Percentiles rank a stretch among this genome's conserved stretches.
These are phyloP conservation scores for Citrus unshiu DNA, from an alignment of 345 rosid species.

Conservation along the genomic window DNA sequence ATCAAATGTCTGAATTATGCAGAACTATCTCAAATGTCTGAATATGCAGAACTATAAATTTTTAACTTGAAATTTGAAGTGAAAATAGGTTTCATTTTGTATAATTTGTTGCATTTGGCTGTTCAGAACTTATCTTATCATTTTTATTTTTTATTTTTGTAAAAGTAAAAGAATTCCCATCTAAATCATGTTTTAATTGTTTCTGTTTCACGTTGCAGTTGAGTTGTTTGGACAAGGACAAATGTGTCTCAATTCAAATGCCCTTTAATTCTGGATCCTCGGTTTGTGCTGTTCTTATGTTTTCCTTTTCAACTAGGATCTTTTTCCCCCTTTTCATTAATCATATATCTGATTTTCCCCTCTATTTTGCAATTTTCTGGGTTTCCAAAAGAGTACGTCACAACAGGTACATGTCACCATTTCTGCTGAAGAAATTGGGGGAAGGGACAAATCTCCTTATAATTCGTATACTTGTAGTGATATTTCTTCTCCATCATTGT, in stretches of 20 bases:
- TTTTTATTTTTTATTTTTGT: neutral
- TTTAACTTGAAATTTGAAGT: neutral
- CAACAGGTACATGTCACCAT: constrained; percentile 64
- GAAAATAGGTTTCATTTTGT: neutral
- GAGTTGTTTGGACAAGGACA: constrained; percentile 56
- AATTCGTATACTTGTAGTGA: constrained; percentile 60
- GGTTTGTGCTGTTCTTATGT: constrained; percentile 41
- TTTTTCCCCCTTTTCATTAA: no score
- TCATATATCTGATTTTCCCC: neutral
- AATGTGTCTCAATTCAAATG: constrained; percentile 65
- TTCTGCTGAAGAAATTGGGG: constrained; percentile 87
- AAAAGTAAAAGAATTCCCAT: neutral
- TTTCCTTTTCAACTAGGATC: constrained; percentile 7
- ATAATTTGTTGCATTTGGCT: neutral
- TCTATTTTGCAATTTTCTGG: constrained; percentile 5
- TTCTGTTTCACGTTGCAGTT: constrained; percentile 47
- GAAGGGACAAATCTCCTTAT: constrained; percentile 79
- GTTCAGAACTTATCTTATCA: neutral
- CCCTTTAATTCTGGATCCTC: constrained; percentile 52
- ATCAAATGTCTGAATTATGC: neutral
- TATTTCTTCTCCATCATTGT: constrained; percentile 63
- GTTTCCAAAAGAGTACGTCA: constrained; percentile 54
- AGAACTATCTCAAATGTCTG: neutral
- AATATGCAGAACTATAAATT: neutral
- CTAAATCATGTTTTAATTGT: neutral